Evolutionary conservation across 331 rosid species (phyloP).

Genomic region (Telfairia occidentalis): DNA sequence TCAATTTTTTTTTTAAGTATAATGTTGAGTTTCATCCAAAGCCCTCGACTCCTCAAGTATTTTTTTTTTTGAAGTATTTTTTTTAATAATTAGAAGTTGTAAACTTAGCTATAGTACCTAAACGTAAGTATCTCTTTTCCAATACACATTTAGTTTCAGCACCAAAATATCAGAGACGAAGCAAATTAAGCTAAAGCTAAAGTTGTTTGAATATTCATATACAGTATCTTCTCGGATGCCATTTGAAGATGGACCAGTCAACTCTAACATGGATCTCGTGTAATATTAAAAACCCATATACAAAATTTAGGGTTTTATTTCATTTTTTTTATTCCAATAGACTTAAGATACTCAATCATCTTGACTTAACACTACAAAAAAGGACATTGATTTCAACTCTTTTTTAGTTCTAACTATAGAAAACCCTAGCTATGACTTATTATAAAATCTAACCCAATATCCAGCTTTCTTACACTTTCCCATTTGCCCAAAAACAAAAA

Average conservation of each 20-base stretch:
- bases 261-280: background rate
- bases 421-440: background rate
- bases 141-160: background rate
- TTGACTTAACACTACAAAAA: background rate
- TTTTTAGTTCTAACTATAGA: background rate
- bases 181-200: background rate
- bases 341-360: background rate
- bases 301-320: background rate
- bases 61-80: too few relatives aligned
- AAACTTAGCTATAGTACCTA: background rate
- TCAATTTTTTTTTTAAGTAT: too few relatives aligned
- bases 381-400: background rate
- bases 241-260: background rate
- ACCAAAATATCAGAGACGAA: background rate
- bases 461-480: slow-evolving; percentile 6
- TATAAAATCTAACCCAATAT: background rate
- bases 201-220: background rate
- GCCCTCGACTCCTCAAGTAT: background rate
- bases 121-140: background rate
- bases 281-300: background rate
- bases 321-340: background rate
- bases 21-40: background rate
- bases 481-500: background rate
- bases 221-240: background rate
- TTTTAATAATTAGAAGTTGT: background rate